Conservation (phyloP, 768 basidiomycete genomes). For the Pleurotus pulmonarius region DNA sequence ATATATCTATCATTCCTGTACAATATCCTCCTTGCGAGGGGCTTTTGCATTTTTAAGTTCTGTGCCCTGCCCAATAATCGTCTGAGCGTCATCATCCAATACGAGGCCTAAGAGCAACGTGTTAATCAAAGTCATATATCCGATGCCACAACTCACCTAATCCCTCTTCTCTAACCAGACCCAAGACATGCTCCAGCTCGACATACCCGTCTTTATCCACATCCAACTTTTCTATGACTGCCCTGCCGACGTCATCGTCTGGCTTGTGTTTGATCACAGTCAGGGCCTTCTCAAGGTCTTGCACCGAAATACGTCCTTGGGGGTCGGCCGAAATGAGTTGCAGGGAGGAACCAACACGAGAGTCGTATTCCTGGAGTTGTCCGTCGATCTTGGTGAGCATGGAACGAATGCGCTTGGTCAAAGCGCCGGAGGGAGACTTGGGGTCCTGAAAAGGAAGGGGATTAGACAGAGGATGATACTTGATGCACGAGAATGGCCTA, state of each 20-base stretch:
- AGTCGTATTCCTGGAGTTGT: constrained; percentile 90
- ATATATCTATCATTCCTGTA: constrained; percentile 56
- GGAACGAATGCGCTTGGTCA: constrained; percentile 91
- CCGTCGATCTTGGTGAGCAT: constrained; percentile 96
- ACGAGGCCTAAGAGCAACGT: constrained; percentile 55
- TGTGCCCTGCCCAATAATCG: constrained; percentile 76
- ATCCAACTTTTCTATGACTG: constrained; percentile 89
- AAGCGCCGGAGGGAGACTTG: constrained; percentile 76
- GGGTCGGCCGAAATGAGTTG: constrained; percentile 84
- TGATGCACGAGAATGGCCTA: constrained; percentile 21
- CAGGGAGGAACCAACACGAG: constrained; percentile 76
- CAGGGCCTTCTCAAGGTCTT: constrained; percentile 87
- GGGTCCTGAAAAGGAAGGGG: constrained; percentile 46
- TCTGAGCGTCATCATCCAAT: constrained; percentile 80
- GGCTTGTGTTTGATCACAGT: constrained; percentile 93
- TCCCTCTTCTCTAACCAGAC: constrained; percentile 84
- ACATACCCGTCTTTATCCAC: constrained; percentile 96
- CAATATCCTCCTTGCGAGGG: constrained; percentile 96
- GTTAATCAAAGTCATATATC: background rate
- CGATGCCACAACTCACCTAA: constrained; percentile 45
- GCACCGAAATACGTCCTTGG: constrained; percentile 84
- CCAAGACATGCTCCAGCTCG: constrained; percentile 91
- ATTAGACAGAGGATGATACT: constrained; percentile 8
- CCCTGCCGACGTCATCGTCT: constrained; percentile 82
- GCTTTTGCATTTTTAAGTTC: constrained; percentile 69